Base-by-base conservation (phyloP, 371 early-diverging fungal genomes). In the Syncephalis fuscata region DNA sequence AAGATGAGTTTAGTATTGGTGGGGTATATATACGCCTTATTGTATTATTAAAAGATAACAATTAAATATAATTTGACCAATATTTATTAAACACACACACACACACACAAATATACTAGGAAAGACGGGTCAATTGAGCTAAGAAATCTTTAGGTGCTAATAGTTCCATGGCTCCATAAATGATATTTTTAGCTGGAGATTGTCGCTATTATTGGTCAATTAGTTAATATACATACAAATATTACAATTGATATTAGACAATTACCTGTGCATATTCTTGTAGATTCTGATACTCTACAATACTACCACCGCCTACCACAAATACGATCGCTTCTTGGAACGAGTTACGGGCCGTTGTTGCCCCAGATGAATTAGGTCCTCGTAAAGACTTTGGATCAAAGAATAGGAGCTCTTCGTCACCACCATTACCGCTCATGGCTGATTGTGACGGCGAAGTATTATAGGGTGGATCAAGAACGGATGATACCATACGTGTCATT, bases 141-240 rank as follows among this genome's bases (percentile, higher is more conserved):
- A 99, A 59, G 62, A 98, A 94, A 50, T 70, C 66, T 7, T 77
- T 68, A 8, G 98, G 82, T 39, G 78, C 88, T 48, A 94, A 50
- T 48, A 99, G 73, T 52, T 95, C 95, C 0, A 96, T 99, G 8
- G 92, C 80, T 1, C 98, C 99, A 66, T 98, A 95, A 15, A 85
- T 80, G 48, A 99, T 85, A 56, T 76, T 74, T 66, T 80, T 85
- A 61, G 78, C 79, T 47, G 63, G 59, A 49, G 70, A 67, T 47
- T 74, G 73, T 44, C 73, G 71, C 67, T 74, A n/a, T n/a, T n/a
- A n/a, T n/a, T n/a, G n/a, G n/a, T n/a, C n/a, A 54, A 16, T 45
- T 10, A 32, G 15, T 20, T 24, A 23, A 39, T 27, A 53, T 25
- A 39, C 21, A 39, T 22, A 16, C 23, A 39, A 44, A n/a, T 20